Evolutionary conservation across 495 filamentous ascomycete genomes (phyloP), one percentile per base, ranked within the genome.

Genomic region (Rhypophila decipiens): DNA sequence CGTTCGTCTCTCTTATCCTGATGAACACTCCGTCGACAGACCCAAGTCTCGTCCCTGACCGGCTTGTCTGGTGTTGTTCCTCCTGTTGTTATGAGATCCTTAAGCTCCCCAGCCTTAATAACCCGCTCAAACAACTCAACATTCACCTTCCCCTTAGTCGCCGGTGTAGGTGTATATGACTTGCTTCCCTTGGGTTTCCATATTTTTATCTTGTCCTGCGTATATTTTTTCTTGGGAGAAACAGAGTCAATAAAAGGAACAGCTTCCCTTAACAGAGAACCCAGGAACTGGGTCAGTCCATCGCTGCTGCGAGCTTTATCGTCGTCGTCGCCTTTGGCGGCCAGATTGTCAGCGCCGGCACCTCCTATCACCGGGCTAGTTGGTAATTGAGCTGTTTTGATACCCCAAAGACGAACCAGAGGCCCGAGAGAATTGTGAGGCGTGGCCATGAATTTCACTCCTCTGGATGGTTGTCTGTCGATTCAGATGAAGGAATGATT

Each of bases 21-120:
- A 63, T 93, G 86, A 27, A 76, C 63, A 54, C 79, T 85, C 42
- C 72, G 69, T 24, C 88, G 75, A 41, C 76, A 83, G 47, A 79
- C 78, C 87, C 87, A 40, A 10, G 10, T 22, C 38, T 40, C 38
- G 88, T 45, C 72, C 76, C 57, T 31, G 7, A 7, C 7, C 27
- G 7, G 27, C 27, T 31, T 31, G 7, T 31, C 13, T 88, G 83
- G 21, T 67, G 66, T 24, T 63, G 49, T 9, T 47, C 35, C 29
- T 57, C 29, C 44, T 31, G 37, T 5, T 34, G 31, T n/a, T 34
- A n/a, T n/a, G 7, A 31, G 7, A 7, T 7, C 13, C 13, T 31
- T 13, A 31, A 31, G 27, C 13, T 31, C 27, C 13, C 27, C 27
- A 7, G 27, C 27, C 27, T 13, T 13, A 31, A 31, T 31, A 13